Evolutionary conservation across 208 protist genomes (phyloP).

Genomic region (Trypanosoma rangeli): DNA sequence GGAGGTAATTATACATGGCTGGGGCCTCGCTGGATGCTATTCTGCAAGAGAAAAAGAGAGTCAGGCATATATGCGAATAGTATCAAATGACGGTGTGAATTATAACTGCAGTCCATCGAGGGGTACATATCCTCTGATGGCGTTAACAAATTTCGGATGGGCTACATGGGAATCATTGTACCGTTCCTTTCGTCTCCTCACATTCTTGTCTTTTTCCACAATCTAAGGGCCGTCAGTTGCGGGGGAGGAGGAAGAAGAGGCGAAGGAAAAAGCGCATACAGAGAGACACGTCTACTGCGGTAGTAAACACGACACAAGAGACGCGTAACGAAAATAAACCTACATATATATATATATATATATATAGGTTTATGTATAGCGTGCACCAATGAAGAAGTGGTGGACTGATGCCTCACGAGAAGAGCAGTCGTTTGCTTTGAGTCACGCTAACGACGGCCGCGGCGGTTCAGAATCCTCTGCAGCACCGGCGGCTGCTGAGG

Average conservation of each 20-base stretch:
- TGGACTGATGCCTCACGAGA: background rate
- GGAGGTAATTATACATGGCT: background rate
- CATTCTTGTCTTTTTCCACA: slow-evolving; percentile 5
- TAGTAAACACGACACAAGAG: no score
- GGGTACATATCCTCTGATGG: no score
- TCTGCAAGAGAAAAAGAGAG: background rate
- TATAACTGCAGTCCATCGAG: no score
- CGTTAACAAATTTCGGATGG: no score
- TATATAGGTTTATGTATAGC: slow-evolving; percentile 4
- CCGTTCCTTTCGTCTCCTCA: background rate
- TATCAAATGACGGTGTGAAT: no score
- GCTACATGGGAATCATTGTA: no score
- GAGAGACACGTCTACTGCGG: background rate
- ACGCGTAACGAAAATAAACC: background rate
- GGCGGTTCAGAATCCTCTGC: background rate
- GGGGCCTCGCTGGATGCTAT: background rate
- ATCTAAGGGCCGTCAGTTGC: no score
- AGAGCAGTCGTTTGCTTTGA: background rate
- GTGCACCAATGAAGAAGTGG: background rate
- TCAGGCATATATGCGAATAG: no score
- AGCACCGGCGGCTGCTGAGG: background rate
- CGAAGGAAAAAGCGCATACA: background rate
- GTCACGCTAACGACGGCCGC: background rate
- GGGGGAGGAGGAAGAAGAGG: background rate
- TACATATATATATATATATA: slow-evolving; percentile 11